Evolutionary conservation across 2,329 filamentous ascomycete species (phyloP).

Genomic region (Polytolypa hystricis): DNA sequence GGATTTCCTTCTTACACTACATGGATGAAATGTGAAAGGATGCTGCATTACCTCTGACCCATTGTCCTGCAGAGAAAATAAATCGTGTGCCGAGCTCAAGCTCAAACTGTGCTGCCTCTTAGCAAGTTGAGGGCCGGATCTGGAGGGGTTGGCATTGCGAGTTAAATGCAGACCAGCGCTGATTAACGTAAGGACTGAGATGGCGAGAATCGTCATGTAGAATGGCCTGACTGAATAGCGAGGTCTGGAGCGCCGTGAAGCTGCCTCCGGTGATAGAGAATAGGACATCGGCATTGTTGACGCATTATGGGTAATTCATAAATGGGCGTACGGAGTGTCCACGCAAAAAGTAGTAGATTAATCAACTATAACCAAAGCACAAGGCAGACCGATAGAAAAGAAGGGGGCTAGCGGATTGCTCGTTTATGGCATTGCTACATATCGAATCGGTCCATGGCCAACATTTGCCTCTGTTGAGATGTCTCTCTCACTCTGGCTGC

Average conservation of each 20-base stretch:
- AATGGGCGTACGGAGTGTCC: background rate
- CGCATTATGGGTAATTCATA: slow-evolving; percentile 19
- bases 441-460: too few species aligned
- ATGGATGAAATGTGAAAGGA: background rate
- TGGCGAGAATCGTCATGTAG: slow-evolving; percentile 33
- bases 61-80: slow-evolving; percentile 3
- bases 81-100: slow-evolving; percentile 1
- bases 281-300: slow-evolving; percentile 9
- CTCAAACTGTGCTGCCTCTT: slow-evolving; percentile 10
- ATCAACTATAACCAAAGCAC: too few species aligned
- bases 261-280: slow-evolving; percentile 1
- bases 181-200: slow-evolving; percentile 22
- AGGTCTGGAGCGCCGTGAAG: slow-evolving; percentile 15
- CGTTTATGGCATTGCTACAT: too few species aligned
- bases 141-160: background rate
- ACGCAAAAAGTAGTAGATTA: slow-evolving; percentile 1
- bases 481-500: too few species aligned
- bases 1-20: background rate
- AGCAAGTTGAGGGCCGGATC: slow-evolving; percentile 5
- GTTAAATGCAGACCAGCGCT: slow-evolving; percentile 16
- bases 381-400: too few species aligned
- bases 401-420: too few species aligned
- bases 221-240: slow-evolving; percentile 36
- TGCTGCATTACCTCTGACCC: background rate
- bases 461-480: too few species aligned